A percentile compares a stretch with the other conserved stretches of the same genome.
These are phyloP conservation scores for Neoarthrinium moseri DNA, from an alignment of 2,329 filamentous ascomycete species.

Conservation along the genomic window DNA sequence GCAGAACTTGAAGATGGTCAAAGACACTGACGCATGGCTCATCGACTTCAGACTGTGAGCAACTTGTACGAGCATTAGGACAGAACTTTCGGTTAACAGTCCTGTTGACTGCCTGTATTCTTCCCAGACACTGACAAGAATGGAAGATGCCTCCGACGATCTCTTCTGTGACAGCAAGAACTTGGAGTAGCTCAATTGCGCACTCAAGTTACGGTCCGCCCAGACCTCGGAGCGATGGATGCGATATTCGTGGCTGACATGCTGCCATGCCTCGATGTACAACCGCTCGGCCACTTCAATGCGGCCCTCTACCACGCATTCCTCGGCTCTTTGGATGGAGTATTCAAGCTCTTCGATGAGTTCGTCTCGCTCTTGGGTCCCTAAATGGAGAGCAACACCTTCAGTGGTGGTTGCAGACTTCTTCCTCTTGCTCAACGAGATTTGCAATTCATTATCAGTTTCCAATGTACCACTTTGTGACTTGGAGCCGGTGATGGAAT, in stretches of 20 bases:
- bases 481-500: neutral
- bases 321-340: neutral
- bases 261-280: slow-evolving; percentile 51
- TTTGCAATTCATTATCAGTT: neutral
- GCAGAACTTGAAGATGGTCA: slow-evolving; percentile 45
- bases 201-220: slow-evolving; percentile 46
- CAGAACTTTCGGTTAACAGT: slow-evolving; percentile 34
- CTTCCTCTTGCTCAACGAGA: neutral
- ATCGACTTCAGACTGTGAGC: slow-evolving; percentile 44
- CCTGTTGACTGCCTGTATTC: slow-evolving; percentile 39
- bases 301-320: neutral
- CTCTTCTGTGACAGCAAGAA: slow-evolving; percentile 46
- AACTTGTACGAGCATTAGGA: slow-evolving; percentile 34
- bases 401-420: neutral
- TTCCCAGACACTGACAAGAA: slow-evolving; percentile 44
- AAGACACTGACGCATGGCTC: slow-evolving; percentile 40
- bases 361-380: slow-evolving; percentile 6
- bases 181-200: slow-evolving; percentile 42
- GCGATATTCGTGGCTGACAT: slow-evolving; percentile 44
- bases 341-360: neutral
- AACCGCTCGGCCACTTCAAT: slow-evolving; percentile 38
- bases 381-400: neutral
- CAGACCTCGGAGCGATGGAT: slow-evolving; percentile 38
- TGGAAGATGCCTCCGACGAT: slow-evolving; percentile 39
- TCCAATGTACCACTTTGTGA: neutral